Conservation (phyloP, 225 moss, liverwort and hornwort genomes). For the Neckera pumila region DNA sequence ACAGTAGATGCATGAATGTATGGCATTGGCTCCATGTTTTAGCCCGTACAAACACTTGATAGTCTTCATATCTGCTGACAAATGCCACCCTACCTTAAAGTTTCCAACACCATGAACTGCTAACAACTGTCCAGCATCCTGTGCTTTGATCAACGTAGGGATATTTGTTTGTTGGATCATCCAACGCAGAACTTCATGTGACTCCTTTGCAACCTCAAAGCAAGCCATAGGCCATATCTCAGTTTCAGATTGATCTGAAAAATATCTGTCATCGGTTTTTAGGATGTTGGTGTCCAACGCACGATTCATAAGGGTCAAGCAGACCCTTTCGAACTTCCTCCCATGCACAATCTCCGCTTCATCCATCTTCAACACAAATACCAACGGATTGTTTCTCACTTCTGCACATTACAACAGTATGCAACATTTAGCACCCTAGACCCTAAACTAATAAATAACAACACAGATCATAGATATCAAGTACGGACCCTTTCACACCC, state of each 20-base stretch:
- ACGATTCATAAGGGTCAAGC: background rate
- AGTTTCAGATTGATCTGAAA: background rate
- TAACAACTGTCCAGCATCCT: background rate
- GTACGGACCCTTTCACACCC: too few relatives aligned
- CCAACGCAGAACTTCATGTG: too few relatives aligned
- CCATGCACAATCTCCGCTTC: background rate
- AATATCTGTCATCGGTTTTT: background rate
- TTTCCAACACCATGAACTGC: background rate
- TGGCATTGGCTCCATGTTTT: background rate
- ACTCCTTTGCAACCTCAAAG: too few relatives aligned
- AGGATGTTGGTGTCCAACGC: accelerated
- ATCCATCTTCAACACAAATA: too few relatives aligned
- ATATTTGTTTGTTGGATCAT: background rate
- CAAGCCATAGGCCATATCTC: background rate
- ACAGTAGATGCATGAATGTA: background rate
- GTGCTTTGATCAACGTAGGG: background rate
- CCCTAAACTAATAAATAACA: too few relatives aligned
- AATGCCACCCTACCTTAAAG: background rate
- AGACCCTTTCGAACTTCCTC: background rate
- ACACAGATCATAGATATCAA: too few relatives aligned
- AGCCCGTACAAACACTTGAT: background rate
- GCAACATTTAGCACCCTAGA: too few relatives aligned
- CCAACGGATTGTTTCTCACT: too few relatives aligned
- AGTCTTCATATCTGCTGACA: background rate
- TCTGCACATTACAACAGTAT: too few relatives aligned